Evolutionary conservation across 192 early-diverging fungal species (phyloP), one percentile per base, ranked within the genome.

Genomic region (Podila horticola): DNA sequence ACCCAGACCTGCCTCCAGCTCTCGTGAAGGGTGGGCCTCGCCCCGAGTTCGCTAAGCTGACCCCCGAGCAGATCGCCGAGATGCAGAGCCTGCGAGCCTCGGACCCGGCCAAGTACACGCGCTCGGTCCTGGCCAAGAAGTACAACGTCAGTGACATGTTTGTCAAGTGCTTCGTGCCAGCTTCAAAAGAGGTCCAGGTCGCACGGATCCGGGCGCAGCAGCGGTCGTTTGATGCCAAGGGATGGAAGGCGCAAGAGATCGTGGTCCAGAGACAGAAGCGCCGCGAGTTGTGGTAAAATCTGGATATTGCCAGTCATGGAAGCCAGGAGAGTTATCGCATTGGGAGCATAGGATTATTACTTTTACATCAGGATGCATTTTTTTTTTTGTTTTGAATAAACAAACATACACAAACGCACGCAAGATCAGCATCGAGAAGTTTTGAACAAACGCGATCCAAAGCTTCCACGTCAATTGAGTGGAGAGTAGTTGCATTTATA

Each of bases 121-220:
- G 76, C 5, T 72, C 76, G 9, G 66, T 62, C 38, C 41, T 79
- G 31, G 76, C 76, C 76, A 79, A 79, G 70, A 72, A 72, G 41
- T 79, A 79, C 55, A 79, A 79, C 49, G 76, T 79, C 70, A 79
- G 76, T 13, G 70, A 79, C 22, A 57, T 79, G 64, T 79, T 79
- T 57, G 70, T 79, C 69, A 79, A 79, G 66, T 72, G 69, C 55
- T 79, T 57, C n/a, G 45, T 79, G 15, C 76, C 76, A 1, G 65
- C 70, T 24, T 79, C 76, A 72, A 79, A 79, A 64, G 61, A 79
- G 45, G 70, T 68, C 13, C 76, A 79, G 60, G n/a, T 63, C 12
- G 64, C 76, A 58, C 71, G 76, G 34, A 66, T 72, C 51, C 67
- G 63, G 61, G 64, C 76, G 50, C 76, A 79, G 52, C 69, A 79